These are phyloP conservation scores for Trichophyton mentagrophytes DNA, from an alignment of 2,329 filamentous ascomycete species.

Conservation along the genomic window DNA sequence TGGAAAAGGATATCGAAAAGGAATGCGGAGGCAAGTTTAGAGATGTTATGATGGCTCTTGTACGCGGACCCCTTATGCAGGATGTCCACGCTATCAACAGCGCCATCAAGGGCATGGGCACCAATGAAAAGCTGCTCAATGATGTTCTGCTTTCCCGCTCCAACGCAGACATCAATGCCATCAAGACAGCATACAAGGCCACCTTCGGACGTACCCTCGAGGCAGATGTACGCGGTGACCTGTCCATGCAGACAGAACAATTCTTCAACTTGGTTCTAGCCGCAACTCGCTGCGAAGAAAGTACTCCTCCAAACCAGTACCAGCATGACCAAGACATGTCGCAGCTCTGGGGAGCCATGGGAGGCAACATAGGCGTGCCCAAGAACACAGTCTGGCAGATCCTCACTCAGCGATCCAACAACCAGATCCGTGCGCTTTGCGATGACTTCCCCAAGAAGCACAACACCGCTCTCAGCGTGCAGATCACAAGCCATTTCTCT, in stretches of 20 bases:
- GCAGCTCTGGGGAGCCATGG: constrained; percentile 61
- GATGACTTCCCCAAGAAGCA: constrained; percentile 64
- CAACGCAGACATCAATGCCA: constrained; percentile 78
- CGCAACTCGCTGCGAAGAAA: constrained; percentile 65
- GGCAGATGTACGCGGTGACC: constrained; percentile 58
- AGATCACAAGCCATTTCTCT: constrained; percentile 70
- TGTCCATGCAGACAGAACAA: constrained; percentile 73
- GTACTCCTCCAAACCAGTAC: constrained; percentile 56
- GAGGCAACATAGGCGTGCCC: constrained; percentile 47
- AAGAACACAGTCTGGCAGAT: constrained; percentile 67
- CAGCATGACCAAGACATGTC: constrained; percentile 63
- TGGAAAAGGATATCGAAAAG: constrained; percentile 59
- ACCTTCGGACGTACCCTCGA: constrained; percentile 56
- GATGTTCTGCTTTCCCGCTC: constrained; percentile 71
- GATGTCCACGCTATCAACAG: constrained; percentile 60
- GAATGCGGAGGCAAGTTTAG: constrained; percentile 64
- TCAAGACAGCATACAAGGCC: constrained; percentile 64
- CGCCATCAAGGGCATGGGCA: constrained; percentile 67
- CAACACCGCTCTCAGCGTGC: constrained; percentile 54
- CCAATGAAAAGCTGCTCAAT: constrained; percentile 74
- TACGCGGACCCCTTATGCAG: constrained; percentile 62
- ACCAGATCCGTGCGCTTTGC: constrained; percentile 69
- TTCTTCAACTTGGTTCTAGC: constrained; percentile 74
- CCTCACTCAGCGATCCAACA: constrained; percentile 61
- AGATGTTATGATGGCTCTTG: constrained; percentile 53